Base-by-base conservation (phyloP, 2,329 filamentous ascomycete species). In the Elsinoe ampelina region DNA sequence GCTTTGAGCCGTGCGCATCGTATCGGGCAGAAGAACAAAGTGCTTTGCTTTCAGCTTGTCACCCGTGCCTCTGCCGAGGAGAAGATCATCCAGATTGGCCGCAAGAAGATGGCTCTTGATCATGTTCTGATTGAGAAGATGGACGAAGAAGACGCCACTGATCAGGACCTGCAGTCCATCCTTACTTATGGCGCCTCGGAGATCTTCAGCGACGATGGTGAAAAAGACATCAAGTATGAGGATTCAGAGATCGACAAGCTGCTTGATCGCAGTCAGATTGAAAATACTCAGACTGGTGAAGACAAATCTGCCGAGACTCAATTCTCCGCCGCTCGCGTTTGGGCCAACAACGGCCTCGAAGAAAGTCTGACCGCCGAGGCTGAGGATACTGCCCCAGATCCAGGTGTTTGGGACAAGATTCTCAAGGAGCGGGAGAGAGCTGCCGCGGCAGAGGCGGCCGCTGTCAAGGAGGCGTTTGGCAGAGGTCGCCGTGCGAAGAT, bases 11-110 rank as follows among this genome's bases (percentile, higher is more conserved):
- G 95, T 62, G 93, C 92, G 15, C 93, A 98, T 71, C 86, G 93
- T 22, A 97, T 98, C 61, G 95, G 95, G 0, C 95, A 98, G 71
- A 89, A 90, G 70, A 90, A 93, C 63, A 96, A 95, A 64, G 93
- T 98, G 0, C 78, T 98, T 1, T 95, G 95, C 62, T 95, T 97
- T 65, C 92, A 97, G 68, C 75, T 98, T 0, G 89, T 95, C 77
- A 97, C 90, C 1, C 86, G 91, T 58, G 82, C 85, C 39, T 92
- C 86, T 26, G 89, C 87, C 0, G 93, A 98, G 68, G 93, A 98
- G 72, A 91, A 92, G 67, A 97, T 98, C 56, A 87, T 97, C 76
- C 89, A 96, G 68, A 89, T 95, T 63, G 93, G 93, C 5, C 86
- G 89, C 64, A 95, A 89, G 72, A 98, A 98, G 73, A 89, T 98